A percentile compares a stretch with the other conserved stretches of the same genome.
Evolutionary conservation across 2,329 filamentous ascomycete genomes (phyloP).

Genomic region (Macroventuria anomochaeta): DNA sequence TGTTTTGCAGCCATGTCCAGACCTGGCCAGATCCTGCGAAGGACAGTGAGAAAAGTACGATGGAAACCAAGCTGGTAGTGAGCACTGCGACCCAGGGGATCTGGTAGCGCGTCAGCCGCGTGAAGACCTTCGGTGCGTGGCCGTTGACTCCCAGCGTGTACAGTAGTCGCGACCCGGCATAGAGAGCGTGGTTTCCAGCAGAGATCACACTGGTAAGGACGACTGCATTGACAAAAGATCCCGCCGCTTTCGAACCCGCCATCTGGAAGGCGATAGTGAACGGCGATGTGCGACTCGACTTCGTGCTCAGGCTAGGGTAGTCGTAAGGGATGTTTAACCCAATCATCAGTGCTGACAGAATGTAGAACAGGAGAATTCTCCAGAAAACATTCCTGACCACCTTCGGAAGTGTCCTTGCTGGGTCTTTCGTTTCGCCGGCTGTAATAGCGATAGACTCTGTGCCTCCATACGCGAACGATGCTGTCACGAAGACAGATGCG

Average conservation of each 20-base stretch:
- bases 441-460: slow-evolving; percentile 79
- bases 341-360: slow-evolving; percentile 51
- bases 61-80: slow-evolving; percentile 46
- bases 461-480: slow-evolving; percentile 75
- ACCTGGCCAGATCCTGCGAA: slow-evolving; percentile 49
- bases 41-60: slow-evolving; percentile 52
- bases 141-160: slow-evolving; percentile 58
- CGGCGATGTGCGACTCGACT: slow-evolving; percentile 58
- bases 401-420: slow-evolving; percentile 79
- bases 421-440: slow-evolving; percentile 79
- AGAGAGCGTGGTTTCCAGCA: slow-evolving; percentile 64
- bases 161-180: slow-evolving; percentile 62
- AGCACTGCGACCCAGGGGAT: slow-evolving; percentile 50
- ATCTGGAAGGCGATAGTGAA: slow-evolving; percentile 71
- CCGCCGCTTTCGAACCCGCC: slow-evolving; percentile 66
- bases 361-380: slow-evolving; percentile 53
- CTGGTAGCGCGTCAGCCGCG: slow-evolving; percentile 54
- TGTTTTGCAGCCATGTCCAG: slow-evolving; percentile 71
- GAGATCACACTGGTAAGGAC: slow-evolving; percentile 67
- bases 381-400: slow-evolving; percentile 90
- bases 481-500: slow-evolving; percentile 76
- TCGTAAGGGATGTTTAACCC: slow-evolving; percentile 53
- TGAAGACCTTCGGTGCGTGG: slow-evolving; percentile 77
- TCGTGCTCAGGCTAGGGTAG: slow-evolving; percentile 42
- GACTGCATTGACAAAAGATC: slow-evolving; percentile 69